These are phyloP conservation scores for Nigrospora sphaerica DNA, from an alignment of 2,329 filamentous ascomycete species.

Conservation along the genomic window DNA sequence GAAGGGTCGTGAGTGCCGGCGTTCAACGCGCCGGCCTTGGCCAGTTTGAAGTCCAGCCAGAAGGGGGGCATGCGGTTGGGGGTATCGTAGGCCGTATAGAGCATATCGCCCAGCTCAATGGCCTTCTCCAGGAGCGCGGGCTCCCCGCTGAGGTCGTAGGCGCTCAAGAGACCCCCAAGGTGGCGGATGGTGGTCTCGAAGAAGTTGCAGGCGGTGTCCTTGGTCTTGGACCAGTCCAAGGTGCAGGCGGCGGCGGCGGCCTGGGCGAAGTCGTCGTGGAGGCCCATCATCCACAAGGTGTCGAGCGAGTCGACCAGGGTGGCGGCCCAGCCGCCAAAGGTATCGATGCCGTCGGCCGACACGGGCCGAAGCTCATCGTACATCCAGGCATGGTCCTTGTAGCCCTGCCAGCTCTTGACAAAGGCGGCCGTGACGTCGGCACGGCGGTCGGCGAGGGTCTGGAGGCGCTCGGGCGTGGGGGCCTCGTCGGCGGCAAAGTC, in stretches of 20 bases:
- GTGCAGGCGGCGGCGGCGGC: constrained; percentile 41
- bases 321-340: constrained; percentile 39
- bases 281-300: constrained; percentile 55
- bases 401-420: constrained; percentile 50
- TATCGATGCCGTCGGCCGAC: constrained; percentile 16
- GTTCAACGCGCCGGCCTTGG: constrained; percentile 23
- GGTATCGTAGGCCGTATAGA: constrained; percentile 40
- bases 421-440: constrained; percentile 42
- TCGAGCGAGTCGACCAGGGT: constrained; percentile 55
- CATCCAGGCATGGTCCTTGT: constrained; percentile 57
- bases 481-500: constrained; percentile 7
- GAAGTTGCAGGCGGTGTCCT: constrained; percentile 28
- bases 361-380: constrained; percentile 40
- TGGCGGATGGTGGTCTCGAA: constrained; percentile 42
- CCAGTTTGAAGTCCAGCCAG: constrained; percentile 46
- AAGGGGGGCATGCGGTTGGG: constrained; percentile 42
- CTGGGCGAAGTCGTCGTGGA: constrained; percentile 47
- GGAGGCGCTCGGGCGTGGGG: neutral
- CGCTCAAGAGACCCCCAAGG: constrained; percentile 35
- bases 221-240: constrained; percentile 41
- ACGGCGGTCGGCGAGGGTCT: neutral
- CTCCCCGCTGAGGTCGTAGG: constrained; percentile 37
- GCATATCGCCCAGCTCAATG: constrained; percentile 37
- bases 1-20: constrained; percentile 27
- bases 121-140: constrained; percentile 34